Conservation (phyloP, 306 rosid species). For the Coriaria nepalensis region DNA sequence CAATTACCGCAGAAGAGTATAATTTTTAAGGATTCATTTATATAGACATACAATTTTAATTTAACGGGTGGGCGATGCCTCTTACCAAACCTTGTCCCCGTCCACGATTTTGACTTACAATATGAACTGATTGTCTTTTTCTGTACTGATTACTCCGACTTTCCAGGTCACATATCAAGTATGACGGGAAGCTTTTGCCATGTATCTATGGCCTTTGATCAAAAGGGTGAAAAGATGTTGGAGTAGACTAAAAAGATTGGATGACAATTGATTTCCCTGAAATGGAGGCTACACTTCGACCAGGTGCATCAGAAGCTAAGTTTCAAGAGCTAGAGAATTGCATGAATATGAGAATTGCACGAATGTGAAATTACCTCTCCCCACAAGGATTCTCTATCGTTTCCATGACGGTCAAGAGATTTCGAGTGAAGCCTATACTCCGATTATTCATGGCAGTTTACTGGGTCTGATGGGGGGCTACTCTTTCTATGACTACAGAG, state of each 20-base stretch:
- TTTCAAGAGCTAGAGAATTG: constrained; percentile 38
- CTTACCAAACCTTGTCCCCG: too few relatives aligned
- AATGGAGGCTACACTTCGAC: constrained; percentile 46
- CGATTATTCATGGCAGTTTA: constrained; percentile 22
- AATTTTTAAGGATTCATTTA: too few relatives aligned
- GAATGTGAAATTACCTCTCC: constrained; percentile 62
- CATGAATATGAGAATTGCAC: too few relatives aligned
- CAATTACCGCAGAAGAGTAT: too few relatives aligned
- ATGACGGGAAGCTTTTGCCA: constrained; percentile 57
- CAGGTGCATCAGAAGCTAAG: constrained; percentile 65
- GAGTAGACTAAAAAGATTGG: constrained; percentile 50
- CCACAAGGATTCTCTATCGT: constrained; percentile 71
- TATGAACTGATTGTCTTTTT: too few relatives aligned
- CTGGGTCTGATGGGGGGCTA: constrained; percentile 89
- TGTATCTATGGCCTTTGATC: constrained; percentile 87
- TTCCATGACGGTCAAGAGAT: constrained; percentile 72
- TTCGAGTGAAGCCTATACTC: constrained; percentile 7
- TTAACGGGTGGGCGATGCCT: too few relatives aligned
- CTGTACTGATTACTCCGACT: neutral
- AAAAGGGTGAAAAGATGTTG: constrained; percentile 67
- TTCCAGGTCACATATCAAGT: constrained; percentile 45
- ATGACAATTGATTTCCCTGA: constrained; percentile 46
- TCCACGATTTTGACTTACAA: too few relatives aligned
- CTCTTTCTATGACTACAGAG: constrained; percentile 35
- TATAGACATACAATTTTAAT: too few relatives aligned